phyloP scores from a whole-genome alignment of 2,329 filamentous ascomycete species.

The Tolypocladium guangdongense region DNA sequence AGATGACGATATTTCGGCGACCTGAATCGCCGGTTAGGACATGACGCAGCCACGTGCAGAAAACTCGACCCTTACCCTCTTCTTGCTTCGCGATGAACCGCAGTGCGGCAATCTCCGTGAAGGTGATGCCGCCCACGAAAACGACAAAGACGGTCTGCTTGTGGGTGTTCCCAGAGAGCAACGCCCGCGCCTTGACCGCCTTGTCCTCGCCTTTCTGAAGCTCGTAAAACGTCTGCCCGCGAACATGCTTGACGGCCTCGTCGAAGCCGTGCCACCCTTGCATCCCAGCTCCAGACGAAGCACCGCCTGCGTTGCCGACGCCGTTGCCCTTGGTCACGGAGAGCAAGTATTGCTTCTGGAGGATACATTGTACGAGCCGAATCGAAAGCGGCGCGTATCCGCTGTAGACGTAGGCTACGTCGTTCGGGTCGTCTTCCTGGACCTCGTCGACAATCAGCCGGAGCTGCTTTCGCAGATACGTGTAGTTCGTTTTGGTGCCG shows the following conservation, averaged over 20 bases:
- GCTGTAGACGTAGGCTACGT: constrained; percentile 95
- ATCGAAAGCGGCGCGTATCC: constrained; percentile 92
- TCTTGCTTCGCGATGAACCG: constrained; percentile 81
- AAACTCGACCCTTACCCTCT: constrained; percentile 41
- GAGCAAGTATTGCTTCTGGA: constrained; percentile 80
- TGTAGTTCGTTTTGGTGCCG: constrained; percentile 80
- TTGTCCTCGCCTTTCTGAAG: constrained; percentile 88
- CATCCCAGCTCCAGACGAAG: constrained; percentile 41
- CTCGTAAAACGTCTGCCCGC: constrained; percentile 84
- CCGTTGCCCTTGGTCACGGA: constrained; percentile 56
- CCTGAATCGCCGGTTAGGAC: constrained; percentile 27
- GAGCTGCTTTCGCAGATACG: constrained; percentile 73
- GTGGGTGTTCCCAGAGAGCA: constrained; percentile 67
- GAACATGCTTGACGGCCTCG: constrained; percentile 76
- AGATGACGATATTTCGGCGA: constrained; percentile 77
- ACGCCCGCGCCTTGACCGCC: constrained; percentile 73
- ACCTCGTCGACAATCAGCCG: constrained; percentile 92
- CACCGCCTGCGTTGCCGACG: constrained; percentile 16
- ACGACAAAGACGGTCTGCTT: constrained; percentile 92
- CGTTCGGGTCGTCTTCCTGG: constrained; percentile 85
- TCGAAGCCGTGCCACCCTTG: constrained; percentile 93
- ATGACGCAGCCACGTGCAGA: constrained; percentile 4
- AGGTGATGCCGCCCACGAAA: constrained; percentile 92
- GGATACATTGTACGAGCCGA: constrained; percentile 79
- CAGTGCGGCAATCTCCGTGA: constrained; percentile 89